A percentile compares a stretch with the other conserved stretches of the same genome.
Conservation (phyloP, 2,329 filamentous ascomycete genomes). For the Cercospora nicotianae region DNA sequence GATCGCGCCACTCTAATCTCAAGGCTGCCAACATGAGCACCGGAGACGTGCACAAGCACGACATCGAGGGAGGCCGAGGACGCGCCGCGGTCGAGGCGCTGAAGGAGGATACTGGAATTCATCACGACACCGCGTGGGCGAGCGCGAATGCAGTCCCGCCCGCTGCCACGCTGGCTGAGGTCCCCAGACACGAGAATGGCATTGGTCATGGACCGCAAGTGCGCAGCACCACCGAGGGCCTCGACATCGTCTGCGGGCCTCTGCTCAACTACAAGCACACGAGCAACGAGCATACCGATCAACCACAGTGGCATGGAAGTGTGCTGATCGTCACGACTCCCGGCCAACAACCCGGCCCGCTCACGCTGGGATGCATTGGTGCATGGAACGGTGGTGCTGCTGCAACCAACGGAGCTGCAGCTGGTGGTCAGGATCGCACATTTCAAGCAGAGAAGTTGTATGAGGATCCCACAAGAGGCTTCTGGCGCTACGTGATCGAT, state of each 20-base stretch:
- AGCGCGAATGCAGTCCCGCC: slow-evolving; percentile 11
- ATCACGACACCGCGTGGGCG: slow-evolving; percentile 18
- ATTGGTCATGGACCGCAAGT: slow-evolving; percentile 48
- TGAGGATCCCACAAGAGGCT: slow-evolving; percentile 59
- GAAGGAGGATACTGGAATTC: slow-evolving; percentile 16
- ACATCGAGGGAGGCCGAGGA: slow-evolving; percentile 5
- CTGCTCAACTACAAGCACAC: slow-evolving; percentile 76
- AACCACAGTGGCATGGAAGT: slow-evolving; percentile 73
- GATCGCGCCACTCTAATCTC: background rate
- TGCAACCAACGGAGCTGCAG: slow-evolving; percentile 27
- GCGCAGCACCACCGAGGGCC: slow-evolving; percentile 41
- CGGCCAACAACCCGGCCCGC: slow-evolving; percentile 61
- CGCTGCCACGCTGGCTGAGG: slow-evolving; percentile 17
- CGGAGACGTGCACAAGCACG: slow-evolving; percentile 10
- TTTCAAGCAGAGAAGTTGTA: slow-evolving; percentile 58
- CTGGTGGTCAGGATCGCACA: slow-evolving; percentile 31
- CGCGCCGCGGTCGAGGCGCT: slow-evolving; percentile 16
- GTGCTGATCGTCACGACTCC: slow-evolving; percentile 79
- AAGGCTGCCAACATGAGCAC: slow-evolving; percentile 1
- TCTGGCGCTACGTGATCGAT: slow-evolving; percentile 60
- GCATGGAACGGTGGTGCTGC: slow-evolving; percentile 40
- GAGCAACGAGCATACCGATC: slow-evolving; percentile 53
- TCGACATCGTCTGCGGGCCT: slow-evolving; percentile 69
- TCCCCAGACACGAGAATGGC: slow-evolving; percentile 33
- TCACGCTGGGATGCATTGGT: slow-evolving; percentile 59